A percentile compares a stretch with the other conserved stretches of the same genome.
Conservation (phyloP, 441 rosid species). For the Eugenia klotzschiana region DNA sequence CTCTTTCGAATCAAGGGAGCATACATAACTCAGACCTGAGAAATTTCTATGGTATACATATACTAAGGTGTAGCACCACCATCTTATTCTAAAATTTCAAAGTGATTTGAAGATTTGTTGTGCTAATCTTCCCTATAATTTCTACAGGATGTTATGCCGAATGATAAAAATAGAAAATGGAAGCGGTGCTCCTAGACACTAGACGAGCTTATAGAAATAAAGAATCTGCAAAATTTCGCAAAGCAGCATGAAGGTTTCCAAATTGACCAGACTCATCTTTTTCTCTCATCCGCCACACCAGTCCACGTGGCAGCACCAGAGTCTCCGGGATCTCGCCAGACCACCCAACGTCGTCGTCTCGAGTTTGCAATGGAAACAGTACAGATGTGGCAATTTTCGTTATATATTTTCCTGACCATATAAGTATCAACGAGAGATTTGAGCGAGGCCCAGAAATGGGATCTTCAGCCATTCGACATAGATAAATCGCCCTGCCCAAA, state of each 20-base stretch:
- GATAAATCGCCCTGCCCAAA: not conserved
- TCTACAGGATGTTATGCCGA: accelerated
- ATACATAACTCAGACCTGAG: not conserved
- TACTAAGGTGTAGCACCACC: not conserved
- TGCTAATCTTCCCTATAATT: not conserved
- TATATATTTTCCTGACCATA: not conserved
- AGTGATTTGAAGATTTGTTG: not conserved
- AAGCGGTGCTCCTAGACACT: not conserved
- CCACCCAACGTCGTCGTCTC: not conserved
- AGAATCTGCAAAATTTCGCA: not conserved
- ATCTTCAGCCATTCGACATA: not conserved
- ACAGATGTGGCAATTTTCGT: not conserved
- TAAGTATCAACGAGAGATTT: not conserved
- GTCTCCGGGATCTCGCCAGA: not conserved
- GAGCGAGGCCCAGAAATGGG: not conserved
- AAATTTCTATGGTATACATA: not conserved
- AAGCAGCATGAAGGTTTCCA: not conserved
- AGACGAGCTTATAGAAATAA: not conserved
- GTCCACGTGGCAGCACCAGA: not conserved
- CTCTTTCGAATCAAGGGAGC: not conserved
- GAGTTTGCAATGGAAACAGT: not conserved
- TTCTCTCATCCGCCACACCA: not conserved
- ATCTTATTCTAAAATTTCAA: not conserved
- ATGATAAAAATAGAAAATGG: not conserved
- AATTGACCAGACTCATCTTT: not conserved